Evolutionary conservation across 805 yeast genomes (phyloP), one percentile per base, ranked within the genome.

Genomic region (Torulaspora gathmanii): DNA sequence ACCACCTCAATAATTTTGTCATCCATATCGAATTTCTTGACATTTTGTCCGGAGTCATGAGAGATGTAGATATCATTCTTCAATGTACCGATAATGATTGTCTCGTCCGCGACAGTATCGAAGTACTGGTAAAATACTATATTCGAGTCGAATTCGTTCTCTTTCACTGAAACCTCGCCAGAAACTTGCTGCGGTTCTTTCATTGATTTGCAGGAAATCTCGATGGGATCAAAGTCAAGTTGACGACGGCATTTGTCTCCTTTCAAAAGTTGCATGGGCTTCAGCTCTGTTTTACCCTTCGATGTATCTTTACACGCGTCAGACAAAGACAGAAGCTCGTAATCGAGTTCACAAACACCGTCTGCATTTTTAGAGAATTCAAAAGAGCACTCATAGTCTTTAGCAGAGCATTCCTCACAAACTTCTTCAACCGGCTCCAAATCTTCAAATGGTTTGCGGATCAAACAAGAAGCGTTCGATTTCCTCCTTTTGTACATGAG

Each of bases 341-440:
- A 50, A 42, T 64, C 72, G 1, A 71, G 68, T 7, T 71, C 73
- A 69, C 95, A 86, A 2, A 63, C 60, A 2, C 75, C 76, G 13
- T 65, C 54, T 0, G 54, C 44, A 41, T 63, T 54, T 17, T 53
- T 67, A 7, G 56, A 53, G 52, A 75, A 79, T 16, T 82, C 83
- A 36, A 64, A 70, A 2, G 75, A 72, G 65, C 96, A 87, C 57
- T 86, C 95, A 50, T 75, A 81, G 60, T 88, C 95, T 5, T 57
- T 53, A n/a, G 68, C 73, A 0, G 78, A 64, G 68, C 96, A 87
- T 13, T 68, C 64, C 7, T 69, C 66, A 63, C 95, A 87, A 7
- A 75, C 64, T 42, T 77, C 82, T 47, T 77, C 79, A 20, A 60
- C 55, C 7, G 71, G 62, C 22, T 60, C 37, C 7, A 70, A 58